phyloP scores from a whole-genome alignment of 345 rosid species.

The Melastoma malabathricum region DNA sequence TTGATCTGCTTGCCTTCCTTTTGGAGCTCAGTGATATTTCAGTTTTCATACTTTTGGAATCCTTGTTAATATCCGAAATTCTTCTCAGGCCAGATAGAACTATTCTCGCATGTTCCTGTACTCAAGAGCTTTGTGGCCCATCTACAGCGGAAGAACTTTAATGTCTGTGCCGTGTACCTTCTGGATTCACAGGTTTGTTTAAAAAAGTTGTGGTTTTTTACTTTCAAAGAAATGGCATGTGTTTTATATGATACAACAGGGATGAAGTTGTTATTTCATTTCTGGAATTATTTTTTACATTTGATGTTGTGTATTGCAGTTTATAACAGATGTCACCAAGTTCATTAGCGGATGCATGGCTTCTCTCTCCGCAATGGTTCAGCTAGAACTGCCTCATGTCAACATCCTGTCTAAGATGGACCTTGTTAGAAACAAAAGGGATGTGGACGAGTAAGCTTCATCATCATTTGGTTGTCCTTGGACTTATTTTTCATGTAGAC shows the following conservation, averaged over 20 bases:
- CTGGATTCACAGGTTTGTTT: constrained; percentile 86
- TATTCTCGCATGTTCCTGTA: constrained; percentile 80
- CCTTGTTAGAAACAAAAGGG: constrained; percentile 58
- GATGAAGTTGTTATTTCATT: constrained; percentile 4
- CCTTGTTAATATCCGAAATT: neutral
- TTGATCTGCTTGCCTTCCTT: too few relatives aligned
- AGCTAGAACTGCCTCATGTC: constrained; percentile 83
- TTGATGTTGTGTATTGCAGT: constrained; percentile 29
- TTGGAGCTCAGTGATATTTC: neutral
- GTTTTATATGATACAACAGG: neutral
- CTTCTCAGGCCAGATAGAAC: constrained; percentile 71
- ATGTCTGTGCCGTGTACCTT: constrained; percentile 69
- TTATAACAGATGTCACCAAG: constrained; percentile 79
- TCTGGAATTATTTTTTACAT: neutral
- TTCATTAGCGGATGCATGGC: constrained; percentile 94
- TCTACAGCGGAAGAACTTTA: constrained; percentile 68
- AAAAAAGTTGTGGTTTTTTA: constrained; percentile 3
- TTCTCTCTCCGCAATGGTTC: constrained; percentile 90
- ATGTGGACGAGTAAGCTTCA: constrained; percentile 46
- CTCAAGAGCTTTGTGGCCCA: constrained; percentile 85
- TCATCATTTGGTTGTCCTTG: neutral
- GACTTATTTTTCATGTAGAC: neutral
- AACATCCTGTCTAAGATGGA: constrained; percentile 93
- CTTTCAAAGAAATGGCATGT: neutral
- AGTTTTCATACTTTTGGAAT: neutral